Percentiles rank a stretch among this genome's conserved stretches.
Conservation (phyloP, 352 stramenopile genomes). For the Thalassiosira exigua region DNA sequence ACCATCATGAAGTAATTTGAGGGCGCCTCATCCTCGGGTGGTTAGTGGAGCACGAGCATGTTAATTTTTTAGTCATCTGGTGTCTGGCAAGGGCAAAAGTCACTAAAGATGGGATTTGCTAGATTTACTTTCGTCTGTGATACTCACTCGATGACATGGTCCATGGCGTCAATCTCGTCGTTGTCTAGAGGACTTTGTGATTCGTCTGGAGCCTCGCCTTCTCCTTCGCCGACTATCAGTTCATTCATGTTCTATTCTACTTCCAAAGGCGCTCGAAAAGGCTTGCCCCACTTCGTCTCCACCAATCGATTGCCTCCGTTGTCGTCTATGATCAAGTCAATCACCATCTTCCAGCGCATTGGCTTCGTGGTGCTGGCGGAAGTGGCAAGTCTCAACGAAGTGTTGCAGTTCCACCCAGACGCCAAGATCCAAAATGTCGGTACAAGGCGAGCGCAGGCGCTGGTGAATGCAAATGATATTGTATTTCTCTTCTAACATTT, state of each 20-base stretch:
- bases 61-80: too few species aligned
- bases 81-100: too few species aligned
- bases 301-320: not conserved
- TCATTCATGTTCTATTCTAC: not conserved
- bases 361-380: too few species aligned
- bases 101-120: too few species aligned
- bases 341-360: slow-evolving; percentile 12
- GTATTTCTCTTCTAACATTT: slow-evolving; percentile 8
- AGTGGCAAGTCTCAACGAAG: slow-evolving; percentile 8
- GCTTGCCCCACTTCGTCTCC: slow-evolving; percentile 9
- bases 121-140: too few species aligned
- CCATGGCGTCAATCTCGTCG: not conserved
- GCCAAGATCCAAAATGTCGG: slow-evolving; percentile 48
- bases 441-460: slow-evolving; percentile 26
- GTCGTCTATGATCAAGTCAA: slow-evolving; percentile 37
- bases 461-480: slow-evolving; percentile 27
- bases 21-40: too few species aligned
- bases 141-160: slow-evolving; percentile 6
- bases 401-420: slow-evolving; percentile 43
- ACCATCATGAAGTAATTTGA: too few species aligned
- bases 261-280: not conserved
- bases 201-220: not conserved
- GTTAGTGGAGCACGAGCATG: too few species aligned
- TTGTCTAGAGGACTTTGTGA: too few species aligned
- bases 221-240: not conserved